A percentile compares a stretch with the other conserved stretches of the same genome.
Conservation (phyloP, 2,329 filamentous ascomycete species). For the Trichoderma afroharzianum region DNA sequence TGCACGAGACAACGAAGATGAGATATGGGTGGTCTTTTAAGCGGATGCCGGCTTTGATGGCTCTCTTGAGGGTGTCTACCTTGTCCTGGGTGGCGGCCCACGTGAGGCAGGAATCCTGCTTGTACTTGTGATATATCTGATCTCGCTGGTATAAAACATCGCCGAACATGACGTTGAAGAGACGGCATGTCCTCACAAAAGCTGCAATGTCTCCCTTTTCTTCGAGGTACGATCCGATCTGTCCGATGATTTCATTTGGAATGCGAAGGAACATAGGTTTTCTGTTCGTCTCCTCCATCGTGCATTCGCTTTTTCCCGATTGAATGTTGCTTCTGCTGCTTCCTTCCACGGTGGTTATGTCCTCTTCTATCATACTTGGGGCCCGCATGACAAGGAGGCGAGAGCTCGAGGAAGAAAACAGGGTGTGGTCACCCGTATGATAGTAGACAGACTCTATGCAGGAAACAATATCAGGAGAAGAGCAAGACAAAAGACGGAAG, state of each 20-base stretch:
- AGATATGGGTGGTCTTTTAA: neutral
- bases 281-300: neutral
- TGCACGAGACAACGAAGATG: neutral
- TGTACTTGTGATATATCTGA: neutral
- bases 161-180: constrained; percentile 10
- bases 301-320: neutral
- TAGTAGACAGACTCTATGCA: neutral
- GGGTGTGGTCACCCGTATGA: neutral
- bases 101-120: neutral
- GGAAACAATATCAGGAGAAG: neutral
- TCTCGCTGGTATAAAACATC: constrained; percentile 14
- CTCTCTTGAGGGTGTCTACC: neutral
- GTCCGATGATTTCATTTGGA: constrained; percentile 9
- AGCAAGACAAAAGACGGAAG: neutral
- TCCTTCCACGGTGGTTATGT: neutral
- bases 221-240: constrained; percentile 1
- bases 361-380: neutral
- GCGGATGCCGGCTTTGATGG: constrained; percentile 2
- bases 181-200: neutral
- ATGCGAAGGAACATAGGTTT: neutral
- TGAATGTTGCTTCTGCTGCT: neutral
- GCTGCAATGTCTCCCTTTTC: constrained; percentile 9
- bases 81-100: constrained; percentile 11
- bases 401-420: neutral
- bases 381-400: too few relatives aligned